Percentiles rank a stretch among this genome's conserved stretches.
phyloP scores from a whole-genome alignment of 371 early-diverging fungal species.

The Rhizopus microsporus region DNA sequence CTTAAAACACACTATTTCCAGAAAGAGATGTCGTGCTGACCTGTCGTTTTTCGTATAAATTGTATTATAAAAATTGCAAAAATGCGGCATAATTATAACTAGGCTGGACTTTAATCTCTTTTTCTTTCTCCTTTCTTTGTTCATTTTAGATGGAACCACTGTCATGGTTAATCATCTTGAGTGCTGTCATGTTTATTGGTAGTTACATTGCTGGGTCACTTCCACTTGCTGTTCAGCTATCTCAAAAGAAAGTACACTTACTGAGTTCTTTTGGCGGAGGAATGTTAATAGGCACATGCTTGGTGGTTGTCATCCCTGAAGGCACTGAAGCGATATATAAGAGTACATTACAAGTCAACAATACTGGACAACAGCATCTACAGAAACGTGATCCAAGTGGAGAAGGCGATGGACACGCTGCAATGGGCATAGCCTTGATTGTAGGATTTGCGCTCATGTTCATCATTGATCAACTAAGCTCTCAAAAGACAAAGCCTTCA shows the following conservation, averaged over 20 bases:
- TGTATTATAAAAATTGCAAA: too few species aligned
- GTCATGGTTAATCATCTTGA: slow-evolving; percentile 72
- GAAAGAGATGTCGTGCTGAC: too few species aligned
- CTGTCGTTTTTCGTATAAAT: too few species aligned
- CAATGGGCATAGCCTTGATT: slow-evolving; percentile 78
- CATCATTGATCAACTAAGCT: slow-evolving; percentile 75
- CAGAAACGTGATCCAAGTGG: background rate
- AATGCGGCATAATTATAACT: too few species aligned
- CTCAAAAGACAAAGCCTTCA: slow-evolving; percentile 5
- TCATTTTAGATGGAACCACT: slow-evolving; percentile 54
- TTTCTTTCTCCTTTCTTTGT: background rate
- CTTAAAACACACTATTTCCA: too few species aligned
- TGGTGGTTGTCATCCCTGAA: slow-evolving; percentile 92
- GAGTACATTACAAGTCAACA: background rate
- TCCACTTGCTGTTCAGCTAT: slow-evolving; percentile 81
- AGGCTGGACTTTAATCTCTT: background rate
- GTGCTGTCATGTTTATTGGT: slow-evolving; percentile 81
- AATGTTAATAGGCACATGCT: slow-evolving; percentile 86
- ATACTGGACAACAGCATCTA: background rate
- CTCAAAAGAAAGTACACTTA: slow-evolving; percentile 66
- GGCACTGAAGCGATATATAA: slow-evolving; percentile 88
- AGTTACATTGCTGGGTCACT: slow-evolving; percentile 87
- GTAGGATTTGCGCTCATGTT: slow-evolving; percentile 93
- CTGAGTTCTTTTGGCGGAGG: slow-evolving; percentile 92
- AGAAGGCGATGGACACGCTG: slow-evolving; percentile 42